Evolutionary conservation across 2,329 filamentous ascomycete species (phyloP).

Genomic region (Arthrobotrys iridis): DNA sequence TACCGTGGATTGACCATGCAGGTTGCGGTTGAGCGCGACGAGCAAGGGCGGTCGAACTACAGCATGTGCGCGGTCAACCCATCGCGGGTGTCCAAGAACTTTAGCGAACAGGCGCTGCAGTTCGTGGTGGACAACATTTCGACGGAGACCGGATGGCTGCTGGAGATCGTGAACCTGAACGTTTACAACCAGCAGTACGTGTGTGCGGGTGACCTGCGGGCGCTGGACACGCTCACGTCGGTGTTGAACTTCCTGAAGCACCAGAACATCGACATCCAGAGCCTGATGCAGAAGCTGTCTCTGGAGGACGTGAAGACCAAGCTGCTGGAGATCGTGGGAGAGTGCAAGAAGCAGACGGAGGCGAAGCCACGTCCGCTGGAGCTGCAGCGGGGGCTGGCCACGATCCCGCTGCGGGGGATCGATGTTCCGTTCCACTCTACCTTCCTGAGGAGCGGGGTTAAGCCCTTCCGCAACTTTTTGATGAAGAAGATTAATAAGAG

Average conservation of each 20-base stretch:
- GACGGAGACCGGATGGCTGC: conserved; percentile 90
- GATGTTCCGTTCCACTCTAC: conserved; percentile 99
- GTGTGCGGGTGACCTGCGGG: conserved; percentile 75
- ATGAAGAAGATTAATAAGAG: conserved; percentile 99
- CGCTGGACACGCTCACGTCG: conserved; percentile 76
- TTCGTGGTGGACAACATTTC: conserved; percentile 96
- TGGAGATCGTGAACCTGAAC: conserved; percentile 99
- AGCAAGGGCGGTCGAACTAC: conserved; percentile 92
- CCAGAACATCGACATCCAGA: conserved; percentile 96
- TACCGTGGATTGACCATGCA: conserved; percentile 99
- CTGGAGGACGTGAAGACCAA: conserved; percentile 92
- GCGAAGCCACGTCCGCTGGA: conserved; percentile 88
- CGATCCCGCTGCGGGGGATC: conserved; percentile 94
- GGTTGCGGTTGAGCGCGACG: conserved; percentile 96
- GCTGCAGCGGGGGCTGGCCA: conserved; percentile 93
- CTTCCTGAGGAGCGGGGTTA: conserved; percentile 96
- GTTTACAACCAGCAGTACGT: conserved; percentile 80
- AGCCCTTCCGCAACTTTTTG: conserved; percentile 97
- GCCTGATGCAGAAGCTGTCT: conserved; percentile 84
- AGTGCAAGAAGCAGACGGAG: conserved; percentile 85
- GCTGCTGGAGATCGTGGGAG: conserved; percentile 88
- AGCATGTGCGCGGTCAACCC: conserved; percentile 99
- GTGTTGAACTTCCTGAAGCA: conserved; percentile 95
- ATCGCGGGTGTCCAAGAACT: conserved; percentile 96
- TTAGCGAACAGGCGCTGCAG: conserved; percentile 96